These are phyloP conservation scores for Russula emetica DNA, from an alignment of 768 basidiomycete species.

Conservation along the genomic window DNA sequence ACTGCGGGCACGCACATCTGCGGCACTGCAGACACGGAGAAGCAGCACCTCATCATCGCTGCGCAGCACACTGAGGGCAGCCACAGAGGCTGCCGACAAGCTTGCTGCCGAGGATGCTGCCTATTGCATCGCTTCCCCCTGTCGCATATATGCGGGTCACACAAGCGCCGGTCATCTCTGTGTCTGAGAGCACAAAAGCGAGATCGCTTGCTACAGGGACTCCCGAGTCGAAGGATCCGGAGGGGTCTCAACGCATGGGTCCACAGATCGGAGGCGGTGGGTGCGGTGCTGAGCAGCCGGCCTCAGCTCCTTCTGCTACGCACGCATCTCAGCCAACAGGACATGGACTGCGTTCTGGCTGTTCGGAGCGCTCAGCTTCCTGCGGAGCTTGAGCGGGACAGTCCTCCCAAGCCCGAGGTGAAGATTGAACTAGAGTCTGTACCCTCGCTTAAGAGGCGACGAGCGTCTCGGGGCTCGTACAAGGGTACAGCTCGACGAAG, in stretches of 20 bases:
- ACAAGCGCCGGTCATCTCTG: background rate
- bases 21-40: conserved; percentile 7
- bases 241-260: background rate
- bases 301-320: background rate
- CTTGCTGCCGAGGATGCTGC: conserved; percentile 13
- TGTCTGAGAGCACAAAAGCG: background rate
- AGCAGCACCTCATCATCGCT: conserved; percentile 18
- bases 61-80: conserved; percentile 18
- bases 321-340: background rate
- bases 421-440: conserved; percentile 4
- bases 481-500: conserved; percentile 11
- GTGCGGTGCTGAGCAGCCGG: background rate
- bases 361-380: background rate
- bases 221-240: background rate
- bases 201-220: background rate
- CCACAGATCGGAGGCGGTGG: background rate
- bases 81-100: conserved; percentile 12
- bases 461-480: conserved; percentile 5
- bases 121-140: background rate
- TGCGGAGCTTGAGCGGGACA: background rate
- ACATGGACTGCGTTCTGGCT: background rate
- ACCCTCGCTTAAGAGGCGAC: background rate
- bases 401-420: background rate
- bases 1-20: conserved; percentile 4
- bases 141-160: background rate